Evolutionary conservation across 495 filamentous ascomycete species (phyloP).

Genomic region (Rhypophila decipiens): DNA sequence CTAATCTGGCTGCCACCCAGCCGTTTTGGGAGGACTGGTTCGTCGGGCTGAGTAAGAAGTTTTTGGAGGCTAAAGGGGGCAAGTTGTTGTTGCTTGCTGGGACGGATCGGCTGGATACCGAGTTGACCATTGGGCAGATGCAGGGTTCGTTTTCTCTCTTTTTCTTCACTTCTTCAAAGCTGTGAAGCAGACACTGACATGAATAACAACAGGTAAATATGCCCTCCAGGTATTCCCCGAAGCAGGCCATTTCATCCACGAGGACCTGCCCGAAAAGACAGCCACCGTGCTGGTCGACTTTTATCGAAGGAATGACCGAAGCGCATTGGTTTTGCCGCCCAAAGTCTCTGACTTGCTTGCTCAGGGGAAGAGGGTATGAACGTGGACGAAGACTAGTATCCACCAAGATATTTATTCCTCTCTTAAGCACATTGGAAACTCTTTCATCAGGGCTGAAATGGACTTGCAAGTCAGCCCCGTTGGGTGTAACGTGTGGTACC

Average conservation of each 20-base stretch:
- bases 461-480: no score
- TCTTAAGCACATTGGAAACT: no score
- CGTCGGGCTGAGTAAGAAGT: slow-evolving; percentile 76
- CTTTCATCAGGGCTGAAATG: no score
- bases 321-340: slow-evolving; percentile 75
- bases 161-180: not conserved
- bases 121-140: slow-evolving; percentile 96
- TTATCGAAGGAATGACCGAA: slow-evolving; percentile 81
- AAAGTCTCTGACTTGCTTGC: slow-evolving; percentile 64
- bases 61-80: slow-evolving; percentile 74
- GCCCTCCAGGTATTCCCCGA: slow-evolving; percentile 91
- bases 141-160: slow-evolving; percentile 66
- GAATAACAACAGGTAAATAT: slow-evolving; percentile 67
- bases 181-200: not conserved
- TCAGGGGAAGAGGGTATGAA: slow-evolving; percentile 46
- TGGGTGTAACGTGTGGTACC: no score
- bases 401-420: no score
- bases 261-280: slow-evolving; percentile 85
- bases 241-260: slow-evolving; percentile 93
- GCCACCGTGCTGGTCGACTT: slow-evolving; percentile 84
- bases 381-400: not conserved
- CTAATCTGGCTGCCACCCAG: slow-evolving; percentile 75
- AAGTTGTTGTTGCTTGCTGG: slow-evolving; percentile 89
- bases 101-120: slow-evolving; percentile 89
- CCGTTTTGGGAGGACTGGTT: slow-evolving; percentile 97